phyloP scores from a whole-genome alignment of 352 stramenopile genomes.

The Phytopythium delawarense region DNA sequence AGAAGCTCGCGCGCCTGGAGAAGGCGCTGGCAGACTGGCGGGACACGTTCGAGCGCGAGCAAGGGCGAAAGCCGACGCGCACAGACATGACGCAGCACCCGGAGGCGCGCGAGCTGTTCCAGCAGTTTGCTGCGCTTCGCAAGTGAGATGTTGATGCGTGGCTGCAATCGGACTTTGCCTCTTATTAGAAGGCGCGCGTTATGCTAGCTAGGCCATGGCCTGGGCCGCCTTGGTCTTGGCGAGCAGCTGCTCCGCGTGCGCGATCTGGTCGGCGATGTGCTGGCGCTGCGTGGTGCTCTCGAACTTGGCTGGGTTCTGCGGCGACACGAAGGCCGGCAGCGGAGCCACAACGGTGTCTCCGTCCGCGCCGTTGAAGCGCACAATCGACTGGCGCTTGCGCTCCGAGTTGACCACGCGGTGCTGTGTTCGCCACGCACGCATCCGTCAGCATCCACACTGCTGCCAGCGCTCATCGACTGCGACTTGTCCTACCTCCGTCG shows the following conservation, averaged over 20 bases:
- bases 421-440: slow-evolving; percentile 14
- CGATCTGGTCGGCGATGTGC: slow-evolving; percentile 47
- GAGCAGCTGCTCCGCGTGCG: slow-evolving; percentile 49
- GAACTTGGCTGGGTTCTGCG: slow-evolving; percentile 50
- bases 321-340: slow-evolving; percentile 52
- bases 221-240: slow-evolving; percentile 54
- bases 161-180: not conserved
- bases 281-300: slow-evolving; percentile 60
- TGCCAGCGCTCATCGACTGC: not conserved
- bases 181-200: not conserved
- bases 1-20: slow-evolving; percentile 63
- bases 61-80: slow-evolving; percentile 49
- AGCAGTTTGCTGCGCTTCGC: slow-evolving; percentile 60
- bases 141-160: slow-evolving; percentile 36
- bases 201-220: slow-evolving; percentile 12
- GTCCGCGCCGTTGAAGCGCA: slow-evolving; percentile 78
- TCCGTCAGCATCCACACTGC: not conserved
- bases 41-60: slow-evolving; percentile 45
- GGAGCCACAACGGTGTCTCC: slow-evolving; percentile 67
- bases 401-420: slow-evolving; percentile 75
- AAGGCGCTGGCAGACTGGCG: slow-evolving; percentile 61
- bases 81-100: slow-evolving; percentile 65
- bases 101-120: slow-evolving; percentile 56
- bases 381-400: slow-evolving; percentile 76
- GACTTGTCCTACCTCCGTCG: slow-evolving; percentile 48